Evolutionary conservation across 306 rosid genomes (phyloP), one percentile per base, ranked within the genome.

Genomic region (Medicago lupulina): DNA sequence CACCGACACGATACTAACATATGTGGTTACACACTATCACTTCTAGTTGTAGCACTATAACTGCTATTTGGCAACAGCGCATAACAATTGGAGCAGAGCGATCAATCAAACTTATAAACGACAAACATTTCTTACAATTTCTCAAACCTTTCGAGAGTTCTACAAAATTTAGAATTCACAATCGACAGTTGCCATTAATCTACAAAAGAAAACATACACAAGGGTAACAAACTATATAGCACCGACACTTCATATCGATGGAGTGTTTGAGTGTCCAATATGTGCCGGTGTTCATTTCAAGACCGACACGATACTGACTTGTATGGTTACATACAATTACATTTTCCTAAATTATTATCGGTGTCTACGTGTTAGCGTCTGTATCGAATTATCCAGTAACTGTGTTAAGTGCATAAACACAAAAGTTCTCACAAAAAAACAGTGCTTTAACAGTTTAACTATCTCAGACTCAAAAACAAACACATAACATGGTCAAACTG

Each of bases 381-480:
- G 18, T 6, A n/a, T 44, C 50, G 4, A 3, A 31, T n/a, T 39
- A 39, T 39, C 43, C 0, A 0, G 43, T 39, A 2, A 6, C 4
- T 31, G 36, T 39, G 43, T 39, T 7, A 39, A 38, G 43, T 39
- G 43, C 43, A 39, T 50, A 54, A 64, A 64, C n/a, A 38, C 49
- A n/a, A 64, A 9, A 16, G 34, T 66, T 10, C 38, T 44, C 38
- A 9, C 3, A 28, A 41, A 16, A 69, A 61, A 53, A 47, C 7
- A 68, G 40, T 17, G 1, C 19, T 58, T 58, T 39, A 44, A 16
- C 67, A 15, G 55, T 47, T 58, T 39, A 44, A 16, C 67, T 15
- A 61, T 47, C 72, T 25, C 61, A 71, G 78, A 55, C 63, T 49
- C 67, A 67, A 76, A 36, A 34, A 51, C 15, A 76, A 51, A 31